Conservation (phyloP, 2,329 filamentous ascomycete genomes). For the Hymenoscyphus fraxineus region DNA sequence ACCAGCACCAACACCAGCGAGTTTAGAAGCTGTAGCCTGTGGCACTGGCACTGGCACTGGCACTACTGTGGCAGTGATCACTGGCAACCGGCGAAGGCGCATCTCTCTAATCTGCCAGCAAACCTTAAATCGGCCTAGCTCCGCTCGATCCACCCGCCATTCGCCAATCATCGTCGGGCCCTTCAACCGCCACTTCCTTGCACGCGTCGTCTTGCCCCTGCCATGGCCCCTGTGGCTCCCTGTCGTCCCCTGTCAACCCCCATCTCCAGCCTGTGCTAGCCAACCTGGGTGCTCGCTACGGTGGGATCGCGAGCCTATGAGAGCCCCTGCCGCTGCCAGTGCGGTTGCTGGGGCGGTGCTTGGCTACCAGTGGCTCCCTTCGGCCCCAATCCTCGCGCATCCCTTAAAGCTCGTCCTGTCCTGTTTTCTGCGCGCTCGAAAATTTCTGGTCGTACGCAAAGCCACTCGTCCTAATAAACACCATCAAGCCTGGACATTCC, state of each 20-base stretch:
- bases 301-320: not conserved
- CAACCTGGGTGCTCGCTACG: not conserved
- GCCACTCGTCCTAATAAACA: slow-evolving; percentile 21
- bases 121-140: not conserved
- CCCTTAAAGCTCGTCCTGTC: slow-evolving; percentile 13
- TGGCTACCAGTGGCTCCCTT: not conserved
- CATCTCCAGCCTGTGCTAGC: not conserved
- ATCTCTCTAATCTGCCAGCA: not conserved
- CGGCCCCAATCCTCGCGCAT: slow-evolving; percentile 4
- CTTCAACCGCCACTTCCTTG: not conserved
- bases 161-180: not conserved
- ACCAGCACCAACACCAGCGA: too few species aligned
- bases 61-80: too few species aligned
- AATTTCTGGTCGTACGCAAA: slow-evolving; percentile 15
- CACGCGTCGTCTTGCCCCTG: not conserved
- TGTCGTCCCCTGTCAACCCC: not conserved
- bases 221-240: not conserved
- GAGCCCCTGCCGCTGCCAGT: too few species aligned
- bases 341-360: not conserved
- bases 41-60: too few species aligned
- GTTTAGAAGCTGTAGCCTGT: too few species aligned
- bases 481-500: slow-evolving; percentile 9
- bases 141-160: not conserved
- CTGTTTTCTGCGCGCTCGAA: not conserved
- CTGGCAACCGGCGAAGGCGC: not conserved